These are phyloP conservation scores for Amauroascus niger DNA, from an alignment of 2,329 filamentous ascomycete species.

Conservation along the genomic window DNA sequence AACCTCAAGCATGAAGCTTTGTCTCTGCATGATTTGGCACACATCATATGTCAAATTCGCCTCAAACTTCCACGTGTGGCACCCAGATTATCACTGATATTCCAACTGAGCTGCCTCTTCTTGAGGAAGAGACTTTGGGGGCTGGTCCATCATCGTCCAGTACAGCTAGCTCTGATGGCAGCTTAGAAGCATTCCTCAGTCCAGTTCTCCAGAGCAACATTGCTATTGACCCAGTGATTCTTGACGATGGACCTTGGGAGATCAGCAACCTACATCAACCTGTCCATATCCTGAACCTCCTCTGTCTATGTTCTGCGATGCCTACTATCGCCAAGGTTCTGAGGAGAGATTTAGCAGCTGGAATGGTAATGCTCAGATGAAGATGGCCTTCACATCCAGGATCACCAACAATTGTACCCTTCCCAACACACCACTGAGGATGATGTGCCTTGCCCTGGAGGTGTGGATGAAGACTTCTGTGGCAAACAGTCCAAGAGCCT, in stretches of 20 bases:
- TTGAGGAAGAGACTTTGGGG: not conserved
- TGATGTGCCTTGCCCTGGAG: no score
- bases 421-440: no score
- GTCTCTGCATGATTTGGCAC: not conserved
- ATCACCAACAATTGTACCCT: not conserved
- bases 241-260: not conserved
- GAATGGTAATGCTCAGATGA: not conserved
- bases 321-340: not conserved
- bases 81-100: not conserved
- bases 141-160: not conserved
- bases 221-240: not conserved
- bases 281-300: slow-evolving; percentile 8
- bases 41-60: not conserved
- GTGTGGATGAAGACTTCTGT: no score
- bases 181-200: not conserved
- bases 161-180: not conserved
- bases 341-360: not conserved
- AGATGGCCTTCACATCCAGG: not conserved
- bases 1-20: not conserved
- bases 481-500: no score
- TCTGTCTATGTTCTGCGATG: slow-evolving; percentile 1
- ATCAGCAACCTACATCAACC: not conserved
- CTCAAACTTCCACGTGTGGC: not conserved
- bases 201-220: not conserved
- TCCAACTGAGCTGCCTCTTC: not conserved